Conservation (phyloP, 2,329 filamentous ascomycete species). For the Colletotrichum cordylinicola region DNA sequence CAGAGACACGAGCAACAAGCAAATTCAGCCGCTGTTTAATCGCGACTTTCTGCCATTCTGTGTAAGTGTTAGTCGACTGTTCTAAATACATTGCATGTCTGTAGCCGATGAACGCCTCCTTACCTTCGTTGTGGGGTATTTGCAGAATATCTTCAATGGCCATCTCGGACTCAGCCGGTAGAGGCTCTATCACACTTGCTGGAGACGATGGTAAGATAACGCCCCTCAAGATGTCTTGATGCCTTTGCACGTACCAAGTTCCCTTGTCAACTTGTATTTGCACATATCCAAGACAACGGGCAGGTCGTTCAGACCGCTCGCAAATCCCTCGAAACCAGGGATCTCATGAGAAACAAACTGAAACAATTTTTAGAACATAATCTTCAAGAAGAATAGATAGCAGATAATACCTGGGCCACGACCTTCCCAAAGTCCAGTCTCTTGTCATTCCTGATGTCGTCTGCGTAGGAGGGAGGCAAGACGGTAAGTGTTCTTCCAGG, state of each 20-base stretch:
- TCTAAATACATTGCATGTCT: rapidly evolving
- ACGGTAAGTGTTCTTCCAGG: background rate
- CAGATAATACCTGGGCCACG: background rate
- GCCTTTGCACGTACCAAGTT: background rate
- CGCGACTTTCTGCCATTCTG: background rate
- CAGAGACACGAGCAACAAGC: background rate
- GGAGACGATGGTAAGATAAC: background rate
- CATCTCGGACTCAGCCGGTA: background rate
- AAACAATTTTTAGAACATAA: background rate
- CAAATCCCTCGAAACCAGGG: background rate
- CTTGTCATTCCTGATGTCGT: background rate
- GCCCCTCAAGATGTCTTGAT: rapidly evolving
- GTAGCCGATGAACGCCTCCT: rapidly evolving
- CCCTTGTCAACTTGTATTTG: background rate
- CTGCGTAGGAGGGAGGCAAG: conserved; percentile 33
- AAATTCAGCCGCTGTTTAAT: background rate
- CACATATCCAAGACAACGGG: background rate
- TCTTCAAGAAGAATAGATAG: background rate
- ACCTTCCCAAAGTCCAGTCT: background rate
- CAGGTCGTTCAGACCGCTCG: background rate
- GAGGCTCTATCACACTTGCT: background rate
- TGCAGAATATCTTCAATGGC: background rate
- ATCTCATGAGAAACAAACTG: background rate
- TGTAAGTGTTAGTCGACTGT: rapidly evolving
- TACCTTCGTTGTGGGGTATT: background rate